Percentiles rank a stretch among this genome's conserved stretches.
Conservation (phyloP, 352 stramenopile species). For the Blastocystis sp. region DNA sequence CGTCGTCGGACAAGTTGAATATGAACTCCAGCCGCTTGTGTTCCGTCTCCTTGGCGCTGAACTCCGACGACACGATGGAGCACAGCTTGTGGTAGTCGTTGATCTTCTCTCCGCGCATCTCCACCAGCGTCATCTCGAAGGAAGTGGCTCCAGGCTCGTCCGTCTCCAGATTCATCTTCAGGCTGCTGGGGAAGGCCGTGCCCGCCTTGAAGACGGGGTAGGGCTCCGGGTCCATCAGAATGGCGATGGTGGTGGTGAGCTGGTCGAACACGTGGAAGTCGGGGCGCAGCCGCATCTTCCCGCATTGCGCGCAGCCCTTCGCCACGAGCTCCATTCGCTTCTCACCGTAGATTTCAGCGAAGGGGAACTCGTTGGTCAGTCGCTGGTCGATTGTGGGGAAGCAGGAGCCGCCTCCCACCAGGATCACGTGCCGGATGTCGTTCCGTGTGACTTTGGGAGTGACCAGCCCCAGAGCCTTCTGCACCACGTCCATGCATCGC, state of each 20-base stretch:
- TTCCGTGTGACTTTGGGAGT: slow-evolving; percentile 84
- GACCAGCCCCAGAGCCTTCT: slow-evolving; percentile 91
- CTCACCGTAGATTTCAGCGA: slow-evolving; percentile 84
- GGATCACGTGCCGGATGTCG: slow-evolving; percentile 95
- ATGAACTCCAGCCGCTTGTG: background rate
- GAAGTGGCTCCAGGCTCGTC: background rate
- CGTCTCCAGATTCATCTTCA: background rate
- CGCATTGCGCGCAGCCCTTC: slow-evolving; percentile 16
- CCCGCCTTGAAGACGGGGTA: slow-evolving; percentile 6
- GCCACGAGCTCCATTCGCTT: slow-evolving; percentile 8
- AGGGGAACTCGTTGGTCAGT: slow-evolving; percentile 96
- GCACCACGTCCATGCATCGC: slow-evolving; percentile 91
- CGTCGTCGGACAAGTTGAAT: background rate
- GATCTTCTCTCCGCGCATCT: background rate
- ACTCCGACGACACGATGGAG: background rate
- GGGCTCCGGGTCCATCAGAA: background rate
- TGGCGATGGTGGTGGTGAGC: background rate
- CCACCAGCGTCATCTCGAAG: slow-evolving; percentile 18
- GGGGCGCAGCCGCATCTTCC: background rate
- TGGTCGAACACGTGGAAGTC: slow-evolving; percentile 32
- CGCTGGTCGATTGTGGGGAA: slow-evolving; percentile 94
- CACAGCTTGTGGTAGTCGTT: background rate
- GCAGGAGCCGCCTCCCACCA: slow-evolving; percentile 94
- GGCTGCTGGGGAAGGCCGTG: background rate
- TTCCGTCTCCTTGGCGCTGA: background rate